Evolutionary conservation across 2,329 filamentous ascomycete species (phyloP).

Genomic region (Aureobasidium sp.): DNA sequence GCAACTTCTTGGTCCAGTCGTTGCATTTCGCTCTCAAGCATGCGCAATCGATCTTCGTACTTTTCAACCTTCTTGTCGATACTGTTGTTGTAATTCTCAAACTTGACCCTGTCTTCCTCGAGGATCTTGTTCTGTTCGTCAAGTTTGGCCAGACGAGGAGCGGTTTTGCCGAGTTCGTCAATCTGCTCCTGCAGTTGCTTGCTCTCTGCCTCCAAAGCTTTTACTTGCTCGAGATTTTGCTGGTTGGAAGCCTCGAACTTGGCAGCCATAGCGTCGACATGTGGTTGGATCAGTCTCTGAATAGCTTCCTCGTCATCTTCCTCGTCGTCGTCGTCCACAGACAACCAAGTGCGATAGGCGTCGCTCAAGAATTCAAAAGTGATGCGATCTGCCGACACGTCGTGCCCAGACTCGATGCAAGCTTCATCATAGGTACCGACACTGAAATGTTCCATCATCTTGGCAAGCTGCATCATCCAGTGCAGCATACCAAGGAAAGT

Average conservation of each 20-base stretch:
- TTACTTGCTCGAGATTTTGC: slow-evolving; percentile 75
- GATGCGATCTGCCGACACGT: slow-evolving; percentile 83
- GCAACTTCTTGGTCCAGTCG: slow-evolving; percentile 68
- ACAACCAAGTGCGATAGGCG: slow-evolving; percentile 89
- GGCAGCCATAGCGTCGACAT: slow-evolving; percentile 78
- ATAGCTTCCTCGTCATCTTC: slow-evolving; percentile 81
- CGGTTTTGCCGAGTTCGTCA: slow-evolving; percentile 79
- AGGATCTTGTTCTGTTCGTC: slow-evolving; percentile 89
- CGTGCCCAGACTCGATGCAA: slow-evolving; percentile 78
- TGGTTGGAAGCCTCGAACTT: slow-evolving; percentile 82
- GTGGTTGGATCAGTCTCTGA: slow-evolving; percentile 69
- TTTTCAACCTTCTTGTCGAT: slow-evolving; percentile 83
- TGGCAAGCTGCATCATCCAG: slow-evolving; percentile 98
- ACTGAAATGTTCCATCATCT: slow-evolving; percentile 83
- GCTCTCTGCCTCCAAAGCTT: slow-evolving; percentile 80
- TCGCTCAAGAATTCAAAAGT: slow-evolving; percentile 87
- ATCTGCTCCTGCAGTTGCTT: slow-evolving; percentile 75
- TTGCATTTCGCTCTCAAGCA: slow-evolving; percentile 79
- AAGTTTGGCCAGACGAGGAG: slow-evolving; percentile 72
- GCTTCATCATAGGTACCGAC: slow-evolving; percentile 79
- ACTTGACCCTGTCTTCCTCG: slow-evolving; percentile 90
- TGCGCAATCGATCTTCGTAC: slow-evolving; percentile 70
- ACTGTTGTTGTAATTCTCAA: slow-evolving; percentile 85
- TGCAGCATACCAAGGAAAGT: slow-evolving; percentile 89
- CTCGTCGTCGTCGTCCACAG: slow-evolving; percentile 64